These are phyloP conservation scores for Elsinoe australis DNA, from an alignment of 2,329 filamentous ascomycete genomes.

Conservation along the genomic window DNA sequence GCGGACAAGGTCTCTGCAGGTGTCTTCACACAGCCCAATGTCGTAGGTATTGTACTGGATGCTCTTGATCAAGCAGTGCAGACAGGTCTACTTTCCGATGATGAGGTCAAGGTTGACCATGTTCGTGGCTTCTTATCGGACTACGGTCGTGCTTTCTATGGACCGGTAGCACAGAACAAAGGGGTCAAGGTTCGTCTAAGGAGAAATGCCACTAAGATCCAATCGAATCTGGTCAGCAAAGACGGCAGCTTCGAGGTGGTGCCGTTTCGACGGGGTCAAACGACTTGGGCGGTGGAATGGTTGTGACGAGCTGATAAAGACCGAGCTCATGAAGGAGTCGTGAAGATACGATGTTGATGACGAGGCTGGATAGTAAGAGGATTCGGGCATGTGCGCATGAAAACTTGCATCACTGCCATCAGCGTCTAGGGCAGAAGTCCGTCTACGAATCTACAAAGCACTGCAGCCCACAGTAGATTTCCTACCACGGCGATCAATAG, in stretches of 20 bases:
- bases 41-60: conserved; percentile 57
- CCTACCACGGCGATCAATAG: too few species aligned
- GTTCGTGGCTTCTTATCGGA: conserved; percentile 52
- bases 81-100: conserved; percentile 46
- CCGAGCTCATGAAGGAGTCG: too few species aligned
- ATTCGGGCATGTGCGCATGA: too few species aligned
- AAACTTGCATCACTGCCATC: too few species aligned
- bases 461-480: too few species aligned
- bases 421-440: too few species aligned
- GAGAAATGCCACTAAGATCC: conserved; percentile 49
- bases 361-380: too few species aligned
- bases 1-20: conserved; percentile 57
- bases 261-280: conserved; percentile 56
- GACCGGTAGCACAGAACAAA: conserved; percentile 38
- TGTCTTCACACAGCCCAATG: conserved; percentile 71
- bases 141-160: conserved; percentile 53
- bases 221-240: conserved; percentile 47
- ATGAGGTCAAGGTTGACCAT: conserved; percentile 48
- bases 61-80: conserved; percentile 56
- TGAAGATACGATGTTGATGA: too few species aligned
- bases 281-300: conserved; percentile 50
- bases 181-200: conserved; percentile 50
- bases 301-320: conserved; percentile 23
- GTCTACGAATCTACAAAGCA: too few species aligned
- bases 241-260: conserved; percentile 53